A percentile compares a stretch with the other conserved stretches of the same genome.
Conservation (phyloP, 2,329 filamentous ascomycete species). For the Septoria petroselini region DNA sequence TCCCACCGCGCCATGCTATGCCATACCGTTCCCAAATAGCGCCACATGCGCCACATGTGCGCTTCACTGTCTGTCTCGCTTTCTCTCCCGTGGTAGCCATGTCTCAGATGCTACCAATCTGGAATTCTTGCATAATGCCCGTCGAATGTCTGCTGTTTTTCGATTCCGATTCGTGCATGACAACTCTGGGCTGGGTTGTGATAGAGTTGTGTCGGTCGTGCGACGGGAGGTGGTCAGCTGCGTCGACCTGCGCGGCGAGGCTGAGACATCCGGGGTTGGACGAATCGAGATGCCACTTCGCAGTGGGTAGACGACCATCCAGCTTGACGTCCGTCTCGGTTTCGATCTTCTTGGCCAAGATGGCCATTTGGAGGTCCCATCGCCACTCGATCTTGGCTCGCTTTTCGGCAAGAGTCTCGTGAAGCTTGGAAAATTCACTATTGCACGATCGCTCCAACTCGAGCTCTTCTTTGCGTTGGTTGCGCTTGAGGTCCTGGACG, state of each 20-base stretch:
- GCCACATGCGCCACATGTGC: no score
- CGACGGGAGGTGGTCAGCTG: background rate
- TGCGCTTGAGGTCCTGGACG: conserved; percentile 33
- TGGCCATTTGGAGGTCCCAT: conserved; percentile 43
- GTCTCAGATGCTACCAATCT: conserved; percentile 5
- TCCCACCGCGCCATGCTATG: background rate
- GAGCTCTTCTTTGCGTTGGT: conserved; percentile 37
- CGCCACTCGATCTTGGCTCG: conserved; percentile 36
- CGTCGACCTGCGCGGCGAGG: background rate
- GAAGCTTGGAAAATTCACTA: conserved; percentile 21
- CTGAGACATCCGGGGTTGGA: conserved; percentile 5
- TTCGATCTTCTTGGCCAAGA: conserved; percentile 37
- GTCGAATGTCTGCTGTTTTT: conserved; percentile 4
- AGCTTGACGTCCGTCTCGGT: conserved; percentile 16
- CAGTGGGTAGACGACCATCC: conserved; percentile 15
- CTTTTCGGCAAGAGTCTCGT: conserved; percentile 35
- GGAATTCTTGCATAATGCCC: conserved; percentile 14
- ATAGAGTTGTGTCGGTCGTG: conserved; percentile 10
- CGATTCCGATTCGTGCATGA: conserved; percentile 7
- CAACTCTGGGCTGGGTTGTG: conserved; percentile 2
- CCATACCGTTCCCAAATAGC: background rate
- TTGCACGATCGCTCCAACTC: conserved; percentile 36
- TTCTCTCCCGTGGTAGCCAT: no score
- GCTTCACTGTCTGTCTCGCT: no score
- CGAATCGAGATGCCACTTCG: conserved; percentile 16